These are phyloP conservation scores for Melocanna baccifera DNA, from an alignment of 176 grass and related monocot species.

Conservation along the genomic window DNA sequence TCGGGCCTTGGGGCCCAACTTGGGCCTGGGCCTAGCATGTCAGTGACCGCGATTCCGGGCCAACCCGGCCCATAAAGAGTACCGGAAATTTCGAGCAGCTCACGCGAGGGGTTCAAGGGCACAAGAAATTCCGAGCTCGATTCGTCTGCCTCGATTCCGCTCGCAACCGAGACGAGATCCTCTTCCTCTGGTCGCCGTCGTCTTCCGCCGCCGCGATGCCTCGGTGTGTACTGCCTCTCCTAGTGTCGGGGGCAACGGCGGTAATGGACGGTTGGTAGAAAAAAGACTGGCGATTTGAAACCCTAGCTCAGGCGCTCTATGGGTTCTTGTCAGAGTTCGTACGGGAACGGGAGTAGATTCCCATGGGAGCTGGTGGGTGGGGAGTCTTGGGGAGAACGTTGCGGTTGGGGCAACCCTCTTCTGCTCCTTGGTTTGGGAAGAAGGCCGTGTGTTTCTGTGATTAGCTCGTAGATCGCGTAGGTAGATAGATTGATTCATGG, in stretches of 20 bases:
- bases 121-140: background rate
- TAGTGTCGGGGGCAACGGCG: background rate
- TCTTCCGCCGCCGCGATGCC: constrained; percentile 27
- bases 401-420: background rate
- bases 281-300: constrained; percentile 19
- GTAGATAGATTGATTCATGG: background rate
- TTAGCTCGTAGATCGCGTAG: background rate
- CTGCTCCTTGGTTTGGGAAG: background rate
- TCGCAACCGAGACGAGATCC: background rate
- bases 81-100: constrained; percentile 8
- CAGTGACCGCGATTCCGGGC: background rate
- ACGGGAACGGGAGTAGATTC: background rate
- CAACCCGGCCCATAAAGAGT: background rate
- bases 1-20: background rate
- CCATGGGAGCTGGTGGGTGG: background rate
- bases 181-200: background rate
- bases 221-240: constrained; percentile 18
- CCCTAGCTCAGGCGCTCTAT: constrained; percentile 13
- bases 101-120: constrained; percentile 23
- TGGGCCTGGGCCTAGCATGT: background rate
- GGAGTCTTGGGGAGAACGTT: background rate
- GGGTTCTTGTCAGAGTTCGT: background rate
- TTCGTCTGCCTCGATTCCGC: background rate
- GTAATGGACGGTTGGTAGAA: background rate
- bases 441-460: background rate